These are phyloP conservation scores for Phaseolus lunatus DNA, from an alignment of 306 rosid genomes.

Conservation along the genomic window DNA sequence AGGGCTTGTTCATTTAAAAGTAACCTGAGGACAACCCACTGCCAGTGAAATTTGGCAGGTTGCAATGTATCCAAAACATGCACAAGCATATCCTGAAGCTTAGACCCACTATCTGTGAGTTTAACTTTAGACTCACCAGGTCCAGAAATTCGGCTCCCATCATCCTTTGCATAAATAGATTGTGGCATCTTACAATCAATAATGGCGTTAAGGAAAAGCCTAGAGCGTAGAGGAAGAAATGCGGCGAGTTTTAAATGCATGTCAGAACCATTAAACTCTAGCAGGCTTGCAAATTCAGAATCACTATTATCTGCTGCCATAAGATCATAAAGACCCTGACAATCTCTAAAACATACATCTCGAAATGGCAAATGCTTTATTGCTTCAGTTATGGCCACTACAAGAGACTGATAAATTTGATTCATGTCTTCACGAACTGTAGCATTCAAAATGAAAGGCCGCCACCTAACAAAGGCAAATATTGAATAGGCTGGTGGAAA, in stretches of 20 bases:
- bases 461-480: slow-evolving; percentile 79
- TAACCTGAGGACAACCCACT: slow-evolving; percentile 96
- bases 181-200: slow-evolving; percentile 86
- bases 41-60: slow-evolving; percentile 99
- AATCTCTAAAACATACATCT: slow-evolving; percentile 88
- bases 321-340: slow-evolving; percentile 81
- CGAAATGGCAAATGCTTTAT: slow-evolving; percentile 87
- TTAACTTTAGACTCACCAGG: slow-evolving; percentile 66
- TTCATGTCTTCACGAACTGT: slow-evolving; percentile 75
- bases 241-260: slow-evolving; percentile 72
- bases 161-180: slow-evolving; percentile 53
- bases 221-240: slow-evolving; percentile 89
- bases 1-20: slow-evolving; percentile 92
- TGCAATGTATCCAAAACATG: slow-evolving; percentile 82
- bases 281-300: slow-evolving; percentile 80
- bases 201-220: slow-evolving; percentile 85
- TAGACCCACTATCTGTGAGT: slow-evolving; percentile 59
- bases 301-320: slow-evolving; percentile 79
- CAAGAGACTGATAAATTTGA: slow-evolving; percentile 75
- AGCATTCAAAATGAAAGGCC: slow-evolving; percentile 66
- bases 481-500: slow-evolving; percentile 95
- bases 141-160: slow-evolving; percentile 64
- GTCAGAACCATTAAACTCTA: slow-evolving; percentile 80
- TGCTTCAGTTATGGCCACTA: slow-evolving; percentile 72
- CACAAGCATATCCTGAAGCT: slow-evolving; percentile 82